Evolutionary conservation across 192 early-diverging fungal genomes (phyloP), one percentile per base, ranked within the genome.

Genomic region (Phlyctochytrium planicorne): DNA sequence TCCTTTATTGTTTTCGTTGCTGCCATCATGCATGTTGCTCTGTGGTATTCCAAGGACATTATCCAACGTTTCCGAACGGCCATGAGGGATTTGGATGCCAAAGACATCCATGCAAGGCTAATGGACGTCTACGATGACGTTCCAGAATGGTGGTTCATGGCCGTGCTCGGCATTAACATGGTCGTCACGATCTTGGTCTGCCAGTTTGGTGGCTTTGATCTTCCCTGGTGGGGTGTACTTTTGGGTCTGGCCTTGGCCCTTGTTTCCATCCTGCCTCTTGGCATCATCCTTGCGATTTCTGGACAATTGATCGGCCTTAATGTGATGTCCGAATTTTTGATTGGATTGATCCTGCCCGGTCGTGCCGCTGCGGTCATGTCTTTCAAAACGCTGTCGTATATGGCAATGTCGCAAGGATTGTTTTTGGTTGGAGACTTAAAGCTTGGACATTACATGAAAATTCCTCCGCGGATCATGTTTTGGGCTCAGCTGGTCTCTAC

Each of bases 331-430:
- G 90, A 95, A 79, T 89, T 92, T 65, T 84, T 94, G 64, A 89
- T 89, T 56, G 93, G 93, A 65, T 89, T 89, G 57, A 80, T 89
- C 10, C 72, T 88, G 52, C 91, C 92, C 2, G 93, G 93, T 29
- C 75, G 93, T 61, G 87, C 89, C 16, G 89, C 93, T 34, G 88
- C 86, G 65, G 91, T 93, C 57, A 87, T 93, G 37, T 84, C 89
- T 2, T 95, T 93, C 84, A 95, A 95, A 75, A 88, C 91, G 20
- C 85, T 91, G 63, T 91, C 90, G 52, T 89, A 89, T 72, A 93
- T 90, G 63, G 83, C 87, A 3, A 81, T 92, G 78, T 72, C 79
- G n/a, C 94, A 97, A 79, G 88, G 86, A 35, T 68, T 95, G 32
- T 81, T 81, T 24, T 86, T 96, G 33, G 67, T 88, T 2, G 30